A percentile compares a stretch with the other conserved stretches of the same genome.
phyloP scores from a whole-genome alignment of 371 early-diverging fungal species.

The Mucor sp. region DNA sequence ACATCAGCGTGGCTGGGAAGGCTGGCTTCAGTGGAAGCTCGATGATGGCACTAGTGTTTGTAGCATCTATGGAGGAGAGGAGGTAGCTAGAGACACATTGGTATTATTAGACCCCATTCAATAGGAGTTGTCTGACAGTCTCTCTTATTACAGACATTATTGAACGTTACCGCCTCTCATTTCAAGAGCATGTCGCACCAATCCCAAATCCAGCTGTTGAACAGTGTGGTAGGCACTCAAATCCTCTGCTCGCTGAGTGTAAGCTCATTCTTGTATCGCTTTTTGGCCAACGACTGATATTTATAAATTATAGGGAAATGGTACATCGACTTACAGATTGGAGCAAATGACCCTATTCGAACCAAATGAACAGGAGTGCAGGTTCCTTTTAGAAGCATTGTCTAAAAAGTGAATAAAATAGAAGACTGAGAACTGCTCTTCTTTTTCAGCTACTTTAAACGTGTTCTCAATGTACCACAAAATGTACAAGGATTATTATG shows the following conservation, averaged over 20 bases:
- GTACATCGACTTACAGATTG: slow-evolving; percentile 20
- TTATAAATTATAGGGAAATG: slow-evolving; percentile 10
- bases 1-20: slow-evolving; percentile 16
- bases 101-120: neutral
- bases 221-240: slow-evolving; percentile 38
- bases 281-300: neutral
- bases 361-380: slow-evolving; percentile 29
- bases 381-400: slow-evolving; percentile 19
- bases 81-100: slow-evolving; percentile 22
- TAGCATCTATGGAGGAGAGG: slow-evolving; percentile 41
- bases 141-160: slow-evolving; percentile 19
- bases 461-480: slow-evolving; percentile 37
- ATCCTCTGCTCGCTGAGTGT: slow-evolving; percentile 40
- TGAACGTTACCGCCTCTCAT: slow-evolving; percentile 33
- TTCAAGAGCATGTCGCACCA: slow-evolving; percentile 36
- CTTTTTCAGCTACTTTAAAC: slow-evolving; percentile 18
- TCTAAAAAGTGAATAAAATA: slow-evolving; percentile 16
- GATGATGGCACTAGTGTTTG: slow-evolving; percentile 41
- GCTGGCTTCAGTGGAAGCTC: slow-evolving; percentile 43
- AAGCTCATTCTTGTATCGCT: slow-evolving; percentile 16
- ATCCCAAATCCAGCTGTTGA: slow-evolving; percentile 32
- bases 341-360: slow-evolving; percentile 17
- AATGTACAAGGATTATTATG: slow-evolving; percentile 4
- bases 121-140: neutral
- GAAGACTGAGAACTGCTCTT: slow-evolving; percentile 11